Evolutionary conservation across 2,329 filamentous ascomycete genomes (phyloP), one percentile per base, ranked within the genome.

Genomic region (Fusarium piperis): DNA sequence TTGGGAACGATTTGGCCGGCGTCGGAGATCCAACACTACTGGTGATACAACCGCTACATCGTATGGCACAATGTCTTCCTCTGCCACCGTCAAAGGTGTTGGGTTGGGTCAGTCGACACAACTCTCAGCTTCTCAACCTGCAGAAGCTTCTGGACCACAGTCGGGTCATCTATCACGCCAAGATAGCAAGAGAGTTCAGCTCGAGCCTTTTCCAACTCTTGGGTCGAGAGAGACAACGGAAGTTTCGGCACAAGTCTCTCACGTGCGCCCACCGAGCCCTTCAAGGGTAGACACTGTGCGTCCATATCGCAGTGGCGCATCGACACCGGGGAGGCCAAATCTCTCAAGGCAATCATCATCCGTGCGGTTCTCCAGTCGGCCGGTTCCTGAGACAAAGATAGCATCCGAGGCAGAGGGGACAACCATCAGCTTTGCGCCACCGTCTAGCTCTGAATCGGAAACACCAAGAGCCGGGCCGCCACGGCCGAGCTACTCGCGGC

Each of bases 301-400:
- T 16, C 72, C 70, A 11, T 68, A 67, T 5, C 73, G 68, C 36
- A 67, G 77, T 30, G 76, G 73, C 12, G 64, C 68, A 1, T 41
- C 69, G 26, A 78, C 79, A 41, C 70, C 77, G 51, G 76, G 70
- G 57, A 83, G 85, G 32, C 88, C 88, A 8, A 80, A 81, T 15
- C 79, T 88, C 10, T 87, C 87, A 2, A 82, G 87, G 6, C 85
- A 89, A 59, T 83, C 86, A 23, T 90, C 83, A 1, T 76, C 86
- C 2, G 82, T 88, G 48, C 89, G 89, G 38, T 95, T 95, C 78
- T 92, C 91, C 0, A 94, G 92, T 57, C 90, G 89, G 7, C 90
- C 93, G 0, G 89, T 93, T 1, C 93, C 93, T 0, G 89, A 92
- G 71, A 91, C 93, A 2, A 88, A 86, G 67, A 87, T 94, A 23